These are phyloP conservation scores for Phytophthora hibernalis DNA, from an alignment of 352 stramenopile genomes.

Conservation along the genomic window DNA sequence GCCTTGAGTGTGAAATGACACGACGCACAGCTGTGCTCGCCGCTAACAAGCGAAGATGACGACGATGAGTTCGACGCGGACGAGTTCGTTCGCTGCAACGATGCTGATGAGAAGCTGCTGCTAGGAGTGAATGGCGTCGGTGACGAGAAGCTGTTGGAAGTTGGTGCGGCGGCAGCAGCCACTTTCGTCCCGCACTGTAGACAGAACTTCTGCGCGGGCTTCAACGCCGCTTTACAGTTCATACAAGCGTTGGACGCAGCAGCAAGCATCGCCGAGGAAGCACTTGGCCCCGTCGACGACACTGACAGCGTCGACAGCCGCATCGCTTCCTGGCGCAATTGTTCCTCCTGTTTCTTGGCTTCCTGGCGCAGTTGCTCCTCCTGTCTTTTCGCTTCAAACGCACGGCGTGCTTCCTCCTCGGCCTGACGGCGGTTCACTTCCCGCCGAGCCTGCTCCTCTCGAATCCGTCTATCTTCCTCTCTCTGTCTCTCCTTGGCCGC, in stretches of 20 bases:
- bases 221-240: slow-evolving; percentile 24
- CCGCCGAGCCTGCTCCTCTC: slow-evolving; percentile 65
- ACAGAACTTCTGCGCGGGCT: slow-evolving; percentile 71
- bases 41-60: slow-evolving; percentile 34
- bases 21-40: slow-evolving; percentile 42
- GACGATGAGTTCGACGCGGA: slow-evolving; percentile 38
- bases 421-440: slow-evolving; percentile 67
- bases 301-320: slow-evolving; percentile 49
- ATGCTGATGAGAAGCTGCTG: slow-evolving; percentile 25
- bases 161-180: slow-evolving; percentile 1
- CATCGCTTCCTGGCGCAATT: slow-evolving; percentile 61
- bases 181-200: slow-evolving; percentile 68
- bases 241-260: slow-evolving; percentile 29
- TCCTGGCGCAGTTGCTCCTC: slow-evolving; percentile 71
- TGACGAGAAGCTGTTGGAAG: slow-evolving; percentile 26
- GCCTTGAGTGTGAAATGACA: slow-evolving; percentile 63
- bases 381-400: slow-evolving; percentile 71
- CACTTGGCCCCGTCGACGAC: slow-evolving; percentile 17
- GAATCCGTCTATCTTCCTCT: slow-evolving; percentile 57
- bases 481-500: slow-evolving; percentile 48
- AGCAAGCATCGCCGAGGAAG: slow-evolving; percentile 1
- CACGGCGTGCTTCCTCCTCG: slow-evolving; percentile 62
- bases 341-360: slow-evolving; percentile 65
- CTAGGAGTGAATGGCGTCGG: slow-evolving; percentile 17
- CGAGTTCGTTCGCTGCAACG: slow-evolving; percentile 35